Evolutionary conservation across 768 basidiomycete species (phyloP), one percentile per base, ranked within the genome.

Genomic region (Myochromella boudieri): DNA sequence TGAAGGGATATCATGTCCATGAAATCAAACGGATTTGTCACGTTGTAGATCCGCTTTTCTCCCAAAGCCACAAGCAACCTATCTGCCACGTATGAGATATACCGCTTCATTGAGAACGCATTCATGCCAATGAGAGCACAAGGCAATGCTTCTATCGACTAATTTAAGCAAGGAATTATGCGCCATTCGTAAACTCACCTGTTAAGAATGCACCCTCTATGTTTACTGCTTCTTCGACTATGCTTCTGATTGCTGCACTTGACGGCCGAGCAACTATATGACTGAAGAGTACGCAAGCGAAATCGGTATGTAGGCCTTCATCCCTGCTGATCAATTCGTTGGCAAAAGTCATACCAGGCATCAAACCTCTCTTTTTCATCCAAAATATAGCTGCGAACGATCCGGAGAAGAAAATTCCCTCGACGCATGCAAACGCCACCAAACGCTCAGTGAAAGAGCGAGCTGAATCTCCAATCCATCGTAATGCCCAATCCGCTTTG

Each of bases 291-390:
- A 97, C 70, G 63, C 93, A 97, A 0, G 94, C 92, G 60, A 97
- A 95, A 65, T 97, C 94, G 64, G 94, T 97, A 65, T 97, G 95
- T 75, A 97, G 85, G 32, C 94, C 95, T 67, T 97, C 95, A 54
- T 97, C 95, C n/a, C 95, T 82, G 42, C 87, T 90, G 69, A 97
- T 97, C 58, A 97, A 82, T 65, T 97, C 95, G 62, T 97, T 97
- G 14, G 92, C 95, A 66, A 95, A 97, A 0, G 95, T 94, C 25
- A 97, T 71, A 14, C 95, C 95, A 17, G 94, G 93, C 93, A 95
- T 94, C 12, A 97, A 75, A 12, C 95, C 95, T 6, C 95, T 82
- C 71, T 97, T 97, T 80, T 95, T 97, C 52, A 97, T 59, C 95
- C 95, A 97, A 67, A 97, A 97, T 54, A 97, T 93, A 32, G 91